A percentile compares a stretch with the other conserved stretches of the same genome.
These are phyloP conservation scores for Mucor ambiguus DNA, from an alignment of 371 early-diverging fungal species.

Conservation along the genomic window DNA sequence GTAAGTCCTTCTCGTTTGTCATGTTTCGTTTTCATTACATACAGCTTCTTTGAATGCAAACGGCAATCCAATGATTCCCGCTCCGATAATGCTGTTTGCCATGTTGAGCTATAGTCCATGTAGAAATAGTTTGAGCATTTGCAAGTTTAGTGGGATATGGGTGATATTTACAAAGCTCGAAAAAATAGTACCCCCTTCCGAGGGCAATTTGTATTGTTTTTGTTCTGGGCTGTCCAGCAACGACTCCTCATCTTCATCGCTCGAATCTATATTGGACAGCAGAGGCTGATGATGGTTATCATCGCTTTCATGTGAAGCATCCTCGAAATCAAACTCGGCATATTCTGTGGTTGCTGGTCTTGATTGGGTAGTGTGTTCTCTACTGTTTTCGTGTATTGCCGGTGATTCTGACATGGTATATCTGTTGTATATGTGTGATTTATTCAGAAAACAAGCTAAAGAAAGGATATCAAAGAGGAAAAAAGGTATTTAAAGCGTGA, in stretches of 20 bases:
- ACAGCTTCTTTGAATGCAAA: slow-evolving; percentile 65
- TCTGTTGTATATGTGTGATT: not conserved
- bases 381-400: not conserved
- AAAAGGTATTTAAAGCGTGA: not conserved
- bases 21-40: slow-evolving; percentile 14
- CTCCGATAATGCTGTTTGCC: slow-evolving; percentile 81
- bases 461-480: not conserved
- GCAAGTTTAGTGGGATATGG: not conserved
- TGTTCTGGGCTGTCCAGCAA: slow-evolving; percentile 16
- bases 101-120: slow-evolving; percentile 59
- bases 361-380: not conserved
- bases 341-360: slow-evolving; percentile 26
- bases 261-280: slow-evolving; percentile 10
- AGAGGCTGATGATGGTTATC: slow-evolving; percentile 27
- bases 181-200: slow-evolving; percentile 50
- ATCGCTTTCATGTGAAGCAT: slow-evolving; percentile 28
- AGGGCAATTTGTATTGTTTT: slow-evolving; percentile 41
- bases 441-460: not conserved
- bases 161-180: slow-evolving; percentile 49
- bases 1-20: not conserved
- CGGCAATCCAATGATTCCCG: slow-evolving; percentile 70
- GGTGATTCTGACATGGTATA: not conserved
- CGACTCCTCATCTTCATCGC: slow-evolving; percentile 21
- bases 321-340: slow-evolving; percentile 44
- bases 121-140: slow-evolving; percentile 5